Evolutionary conservation across 163 green algal genomes (phyloP).

Genomic region (Coccomyxa subellipsoidea): DNA sequence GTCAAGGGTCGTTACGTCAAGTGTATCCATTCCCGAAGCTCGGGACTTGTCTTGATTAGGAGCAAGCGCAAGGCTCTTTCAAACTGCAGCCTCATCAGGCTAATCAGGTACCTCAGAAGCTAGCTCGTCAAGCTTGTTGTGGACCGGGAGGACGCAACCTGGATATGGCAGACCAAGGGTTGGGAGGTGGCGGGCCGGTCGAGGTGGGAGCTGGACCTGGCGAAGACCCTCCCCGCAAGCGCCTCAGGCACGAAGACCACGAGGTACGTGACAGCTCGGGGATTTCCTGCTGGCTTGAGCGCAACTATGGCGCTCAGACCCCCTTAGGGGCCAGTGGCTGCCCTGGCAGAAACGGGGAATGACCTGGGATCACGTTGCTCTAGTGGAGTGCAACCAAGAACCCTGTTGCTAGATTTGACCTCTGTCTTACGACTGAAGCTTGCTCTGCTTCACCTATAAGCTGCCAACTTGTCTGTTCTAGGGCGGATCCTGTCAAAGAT

Average conservation of each 20-base stretch:
- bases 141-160: neutral
- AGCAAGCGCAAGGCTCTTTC: neutral
- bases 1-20: too few relatives aligned
- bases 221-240: constrained; percentile 3
- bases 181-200: neutral
- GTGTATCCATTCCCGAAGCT: too few relatives aligned
- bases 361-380: neutral
- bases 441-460: neutral
- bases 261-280: neutral
- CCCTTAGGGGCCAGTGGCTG: neutral
- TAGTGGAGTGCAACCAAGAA: neutral
- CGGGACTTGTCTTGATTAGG: neutral
- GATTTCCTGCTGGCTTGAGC: neutral
- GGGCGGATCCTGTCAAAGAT: neutral
- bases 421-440: neutral
- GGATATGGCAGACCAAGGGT: neutral
- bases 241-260: neutral
- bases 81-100: neutral
- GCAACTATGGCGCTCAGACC: neutral
- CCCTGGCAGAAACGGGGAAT: neutral
- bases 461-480: neutral
- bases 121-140: neutral
- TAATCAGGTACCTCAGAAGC: neutral
- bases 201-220: neutral
- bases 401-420: neutral